Conservation (phyloP, 1,139 yeast species). For the Yamadazyma spencermartinsiae region DNA sequence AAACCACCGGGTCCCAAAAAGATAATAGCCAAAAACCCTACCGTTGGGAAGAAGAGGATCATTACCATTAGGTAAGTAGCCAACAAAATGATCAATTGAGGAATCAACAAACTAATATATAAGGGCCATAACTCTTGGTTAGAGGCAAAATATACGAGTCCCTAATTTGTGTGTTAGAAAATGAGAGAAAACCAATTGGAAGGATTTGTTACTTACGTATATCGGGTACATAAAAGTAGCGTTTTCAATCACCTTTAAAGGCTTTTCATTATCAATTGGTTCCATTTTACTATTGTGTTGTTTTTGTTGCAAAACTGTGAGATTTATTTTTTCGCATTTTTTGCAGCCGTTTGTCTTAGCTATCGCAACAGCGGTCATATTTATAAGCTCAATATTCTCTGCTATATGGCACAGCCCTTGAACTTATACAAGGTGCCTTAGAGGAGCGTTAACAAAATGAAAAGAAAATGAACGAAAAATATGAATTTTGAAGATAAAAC, state of each 20-base stretch:
- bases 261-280: background rate
- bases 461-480: too few species aligned
- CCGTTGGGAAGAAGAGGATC: conserved; percentile 47
- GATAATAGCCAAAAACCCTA: conserved; percentile 46
- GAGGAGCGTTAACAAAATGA: too few species aligned
- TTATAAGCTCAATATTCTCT: too few species aligned
- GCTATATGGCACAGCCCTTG: too few species aligned
- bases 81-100: conserved; percentile 48
- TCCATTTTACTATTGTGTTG: background rate
- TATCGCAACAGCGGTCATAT: too few species aligned
- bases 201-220: conserved; percentile 12
- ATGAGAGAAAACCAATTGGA: conserved; percentile 6
- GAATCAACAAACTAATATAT: conserved; percentile 47
- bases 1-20: conserved; percentile 58
- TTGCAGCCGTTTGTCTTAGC: too few species aligned
- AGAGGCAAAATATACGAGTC: conserved; percentile 43
- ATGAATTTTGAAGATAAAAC: too few species aligned
- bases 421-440: too few species aligned
- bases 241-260: background rate
- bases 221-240: conserved; percentile 15
- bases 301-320: conserved; percentile 2
- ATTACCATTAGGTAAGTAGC: conserved; percentile 42
- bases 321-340: background rate
- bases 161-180: conserved; percentile 32
- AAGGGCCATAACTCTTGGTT: conserved; percentile 56